phyloP scores from a whole-genome alignment of 169 alveolate genomes.

The Eimeria nieschulzi region DNA sequence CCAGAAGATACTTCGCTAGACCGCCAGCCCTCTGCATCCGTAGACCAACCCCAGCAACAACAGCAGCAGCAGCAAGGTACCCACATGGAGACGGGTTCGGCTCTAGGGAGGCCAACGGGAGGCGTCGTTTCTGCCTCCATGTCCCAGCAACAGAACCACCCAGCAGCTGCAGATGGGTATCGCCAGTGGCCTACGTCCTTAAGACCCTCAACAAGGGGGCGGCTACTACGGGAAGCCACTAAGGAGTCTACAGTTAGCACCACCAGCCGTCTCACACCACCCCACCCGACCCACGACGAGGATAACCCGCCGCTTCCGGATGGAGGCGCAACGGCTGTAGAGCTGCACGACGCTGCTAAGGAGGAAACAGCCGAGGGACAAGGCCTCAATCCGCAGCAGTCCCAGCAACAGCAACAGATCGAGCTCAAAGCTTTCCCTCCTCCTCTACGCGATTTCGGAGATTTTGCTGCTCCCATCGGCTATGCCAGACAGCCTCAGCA shows the following conservation, averaged over 20 bases:
- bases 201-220: neutral
- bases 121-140: neutral
- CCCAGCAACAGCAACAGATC: slow-evolving; percentile 3
- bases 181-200: neutral
- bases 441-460: neutral
- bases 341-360: neutral
- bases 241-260: neutral
- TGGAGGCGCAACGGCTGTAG: neutral
- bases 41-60: neutral
- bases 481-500: slow-evolving; percentile 5
- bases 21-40: neutral
- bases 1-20: neutral
- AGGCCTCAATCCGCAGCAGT: neutral
- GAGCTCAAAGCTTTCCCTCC: neutral
- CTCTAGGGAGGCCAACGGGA: neutral
- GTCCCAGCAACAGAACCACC: slow-evolving; percentile 15
- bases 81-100: neutral
- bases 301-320: neutral
- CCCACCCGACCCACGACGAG: slow-evolving; percentile 7
- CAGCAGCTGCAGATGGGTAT: neutral
- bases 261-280: slow-evolving; percentile 26
- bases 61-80: slow-evolving; percentile 12
- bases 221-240: neutral
- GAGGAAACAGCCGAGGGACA: slow-evolving; percentile 4
- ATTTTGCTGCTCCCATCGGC: neutral